Conservation (phyloP, 768 basidiomycete species). For the Suillus alpinus region DNA sequence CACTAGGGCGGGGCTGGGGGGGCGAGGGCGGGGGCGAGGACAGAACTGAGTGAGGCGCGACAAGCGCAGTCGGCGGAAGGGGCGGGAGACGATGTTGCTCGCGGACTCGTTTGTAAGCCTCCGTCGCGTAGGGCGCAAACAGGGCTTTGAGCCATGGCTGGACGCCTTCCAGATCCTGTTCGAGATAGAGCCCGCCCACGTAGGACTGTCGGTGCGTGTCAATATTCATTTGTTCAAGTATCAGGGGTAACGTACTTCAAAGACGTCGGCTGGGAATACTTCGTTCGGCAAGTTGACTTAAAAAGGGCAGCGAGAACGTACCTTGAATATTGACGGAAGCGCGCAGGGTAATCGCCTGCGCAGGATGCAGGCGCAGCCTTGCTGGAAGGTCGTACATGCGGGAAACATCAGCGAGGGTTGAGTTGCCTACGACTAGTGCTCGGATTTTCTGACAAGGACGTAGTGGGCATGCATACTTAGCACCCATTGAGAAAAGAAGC, state of each 20-base stretch:
- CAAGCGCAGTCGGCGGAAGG: conserved; percentile 23
- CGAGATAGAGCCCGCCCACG: conserved; percentile 73
- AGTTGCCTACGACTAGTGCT: conserved; percentile 70
- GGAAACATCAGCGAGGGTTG: conserved; percentile 70
- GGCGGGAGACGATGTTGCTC: conserved; percentile 64
- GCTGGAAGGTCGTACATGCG: conserved; percentile 63
- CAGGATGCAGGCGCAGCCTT: conserved; percentile 60
- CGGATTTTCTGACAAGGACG: conserved; percentile 64
- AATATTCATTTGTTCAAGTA: conserved; percentile 4
- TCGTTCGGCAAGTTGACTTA: background rate
- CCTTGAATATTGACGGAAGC: conserved; percentile 75
- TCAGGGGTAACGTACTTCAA: conserved; percentile 51
- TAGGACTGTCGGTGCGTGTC: conserved; percentile 51
- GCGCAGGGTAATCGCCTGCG: conserved; percentile 68
- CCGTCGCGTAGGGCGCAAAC: conserved; percentile 58
- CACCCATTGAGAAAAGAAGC: conserved; percentile 12
- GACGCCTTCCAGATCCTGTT: conserved; percentile 60
- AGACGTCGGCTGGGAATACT: conserved; percentile 59
- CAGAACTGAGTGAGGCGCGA: background rate
- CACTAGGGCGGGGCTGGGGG: conserved; percentile 4
- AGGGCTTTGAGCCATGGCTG: conserved; percentile 59
- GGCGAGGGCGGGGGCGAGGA: conserved; percentile 12
- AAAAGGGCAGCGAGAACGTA: conserved; percentile 22
- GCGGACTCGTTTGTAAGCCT: conserved; percentile 64
- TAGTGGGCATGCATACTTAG: background rate